These are phyloP conservation scores for Helianthus annuus DNA, from an alignment of 129 eudicot species.

Conservation along the genomic window HanXRQr2.0-SUNRISE NC_035433.2:8085565-8086064, in stretches of 20 bases:
- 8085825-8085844: slow-evolving; percentile 38
- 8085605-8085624: slow-evolving; percentile 87
- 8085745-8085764: slow-evolving; percentile 26
- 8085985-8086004: no score
- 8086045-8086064: no score
- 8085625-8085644: slow-evolving; percentile 40
- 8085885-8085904: slow-evolving; percentile 8
- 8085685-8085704: slow-evolving; percentile 8
- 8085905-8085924: background rate
- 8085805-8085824: slow-evolving; percentile 37
- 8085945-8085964: no score
- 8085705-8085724: slow-evolving; percentile 35
- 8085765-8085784: slow-evolving; percentile 44
- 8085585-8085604: slow-evolving; percentile 61
- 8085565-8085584: slow-evolving; percentile 38
- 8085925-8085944: no score
- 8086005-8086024: no score
- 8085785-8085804: slow-evolving; percentile 38
- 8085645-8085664: slow-evolving; percentile 14
- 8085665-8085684: background rate
- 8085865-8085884: slow-evolving; percentile 32
- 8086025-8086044: no score
- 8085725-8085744: slow-evolving; percentile 36
- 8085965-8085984: no score
- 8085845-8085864: slow-evolving; percentile 36